Base-by-base conservation (phyloP, 1,284 basidiomycete species). In the Cryptococcus maquisensis region DNA sequence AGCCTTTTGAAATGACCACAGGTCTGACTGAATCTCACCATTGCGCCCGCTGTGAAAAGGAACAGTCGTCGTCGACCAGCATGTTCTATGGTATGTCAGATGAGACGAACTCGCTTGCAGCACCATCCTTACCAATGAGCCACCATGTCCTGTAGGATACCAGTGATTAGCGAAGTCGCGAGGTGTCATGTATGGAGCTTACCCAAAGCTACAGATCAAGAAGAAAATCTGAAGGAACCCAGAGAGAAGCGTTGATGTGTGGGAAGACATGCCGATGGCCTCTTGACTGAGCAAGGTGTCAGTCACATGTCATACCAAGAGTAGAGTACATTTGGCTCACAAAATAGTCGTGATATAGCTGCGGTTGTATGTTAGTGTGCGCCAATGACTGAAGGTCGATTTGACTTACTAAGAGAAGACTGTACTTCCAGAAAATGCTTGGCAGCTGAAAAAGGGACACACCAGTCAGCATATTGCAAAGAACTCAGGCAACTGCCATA, bases 321-420 rank as follows among this genome's bases (percentile, higher is more conserved):
- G 12, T 32, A 3, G 2, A 13, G 13, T n/a, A 9, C 15, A 9
- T 9, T 2, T 35, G n/a, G 42, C 52, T 51, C 32, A 54, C 56
- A 60, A 60, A 46, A 60, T 60, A 9, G 59, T 53, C 10, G 59
- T 60, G 9, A 60, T 52, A 37, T 60, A 60, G 55, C 52, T 54
- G 38, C 44, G 35, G 28, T 23, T 7, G n/a, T 32, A 18, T 18
- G 18, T 21, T 15, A 20, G 39, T 16, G 4, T 21, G 23, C n/a
- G 13, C 23, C 36, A 21, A 35, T 15, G 7, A 37, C 12, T 18
- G 20, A 2, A 5, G 16, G 15, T 26, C 23, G 28, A 15, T 13
- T 3, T 4, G 26, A 53, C 46, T 43, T 32, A 53, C 52, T 53
- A 53, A 32, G 52, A 53, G 49, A 60, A 57, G 24, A 60, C 47